Base-by-base conservation (phyloP, 1,284 basidiomycete genomes). In the Papiliotrema nemorosa region DNA sequence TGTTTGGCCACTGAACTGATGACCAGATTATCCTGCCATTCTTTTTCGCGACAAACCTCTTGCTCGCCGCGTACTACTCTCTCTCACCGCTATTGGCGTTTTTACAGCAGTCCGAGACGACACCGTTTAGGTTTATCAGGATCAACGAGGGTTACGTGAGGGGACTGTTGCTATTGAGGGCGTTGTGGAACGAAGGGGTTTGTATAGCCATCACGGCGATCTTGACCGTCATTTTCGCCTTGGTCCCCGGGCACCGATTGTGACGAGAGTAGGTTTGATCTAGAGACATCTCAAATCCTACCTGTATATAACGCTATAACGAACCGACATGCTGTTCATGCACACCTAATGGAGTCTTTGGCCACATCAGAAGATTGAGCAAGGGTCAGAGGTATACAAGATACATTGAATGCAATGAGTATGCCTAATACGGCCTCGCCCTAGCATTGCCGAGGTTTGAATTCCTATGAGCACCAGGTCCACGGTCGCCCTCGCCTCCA, bases 1-100 rank as follows among this genome's bases (percentile, higher is more conserved):
- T 21, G 2, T 3, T 37, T 2, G 29, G 9, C 9, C 18, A 46
- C n/a, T 16, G 29, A 12, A 26, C 31, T 35, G 22, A 37, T 48
- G 24, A 29, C 5, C 65, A 93, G 91, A 83, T 94, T 60, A 93
- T 97, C 76, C 81, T 98, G 29, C 94, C 94, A 0, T 97, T 96
- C 73, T 79, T 86, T n/a, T 74, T 97, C 60, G 90, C 93, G 45
- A 79, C 89, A 63, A 84, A 94, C 59, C 86, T 89, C 76, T 82
- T 98, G 55, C 81, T 97, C 51, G 89, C 91, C 21, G 90, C 96
- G 67, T 89, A 93, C 74, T 98, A 98, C 76, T 90, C 94, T 72
- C 84, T 97, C 49, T 93, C 97, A 72, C 94, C 94, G 3, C 78
- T 97, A 60, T 64, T 80, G 40, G 77, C 73, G 12, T 52, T 78